Percentiles rank a stretch among this genome's conserved stretches.
Evolutionary conservation across 164 flowering plant genomes (phyloP).

Genomic region (Umbellularia californica): DNA sequence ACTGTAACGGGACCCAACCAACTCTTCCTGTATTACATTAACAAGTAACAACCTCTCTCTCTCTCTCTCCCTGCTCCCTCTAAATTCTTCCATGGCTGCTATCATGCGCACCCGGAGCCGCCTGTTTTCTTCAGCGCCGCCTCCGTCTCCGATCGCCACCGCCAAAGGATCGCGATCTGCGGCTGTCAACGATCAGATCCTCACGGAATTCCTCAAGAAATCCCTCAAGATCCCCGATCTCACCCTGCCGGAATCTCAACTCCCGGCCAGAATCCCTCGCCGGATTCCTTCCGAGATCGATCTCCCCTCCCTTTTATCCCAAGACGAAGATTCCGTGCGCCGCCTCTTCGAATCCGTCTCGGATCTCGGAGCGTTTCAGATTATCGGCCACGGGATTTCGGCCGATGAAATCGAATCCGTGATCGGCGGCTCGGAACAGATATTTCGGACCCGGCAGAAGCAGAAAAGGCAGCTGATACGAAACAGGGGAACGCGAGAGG

Average conservation of each 20-base stretch:
- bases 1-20: no score
- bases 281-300: slow-evolving; percentile 22
- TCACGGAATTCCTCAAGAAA: slow-evolving; percentile 38
- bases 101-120: slow-evolving; percentile 7
- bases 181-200: slow-evolving; percentile 36
- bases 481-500: slow-evolving; percentile 15
- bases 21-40: no score
- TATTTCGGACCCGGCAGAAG: slow-evolving; percentile 18
- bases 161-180: slow-evolving; percentile 53
- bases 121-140: slow-evolving; percentile 26
- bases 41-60: background rate
- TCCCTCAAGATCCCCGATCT: slow-evolving; percentile 43
- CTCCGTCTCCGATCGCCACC: slow-evolving; percentile 65
- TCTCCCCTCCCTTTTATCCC: slow-evolving; percentile 15
- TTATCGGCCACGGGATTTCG: slow-evolving; percentile 37
- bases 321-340: slow-evolving; percentile 20
- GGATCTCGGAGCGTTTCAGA: slow-evolving; percentile 39
- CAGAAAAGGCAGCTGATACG: background rate
- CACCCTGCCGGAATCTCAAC: slow-evolving; percentile 24
- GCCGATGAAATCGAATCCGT: slow-evolving; percentile 25
- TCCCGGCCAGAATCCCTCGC: background rate
- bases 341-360: slow-evolving; percentile 29
- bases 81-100: slow-evolving; percentile 11
- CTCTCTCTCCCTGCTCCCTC: background rate
- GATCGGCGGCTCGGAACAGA: slow-evolving; percentile 25